Base-by-base conservation (phyloP, 148 eudicot species). In the Vaccinium vitisidaea region DNA sequence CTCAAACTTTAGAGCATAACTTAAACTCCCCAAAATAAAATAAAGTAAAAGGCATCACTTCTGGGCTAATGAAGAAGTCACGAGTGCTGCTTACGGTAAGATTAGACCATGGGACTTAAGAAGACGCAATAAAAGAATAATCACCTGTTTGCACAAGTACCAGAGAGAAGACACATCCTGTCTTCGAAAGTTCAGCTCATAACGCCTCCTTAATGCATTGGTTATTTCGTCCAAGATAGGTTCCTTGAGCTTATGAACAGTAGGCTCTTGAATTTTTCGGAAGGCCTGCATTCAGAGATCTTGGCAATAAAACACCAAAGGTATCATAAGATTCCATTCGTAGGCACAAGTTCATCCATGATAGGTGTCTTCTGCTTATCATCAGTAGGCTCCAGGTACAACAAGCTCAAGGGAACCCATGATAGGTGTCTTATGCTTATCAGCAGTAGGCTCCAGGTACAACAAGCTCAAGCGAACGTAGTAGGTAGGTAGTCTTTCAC, bases 131-230 rank as follows among this genome's bases (percentile, higher is more conserved):
- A n/a, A 67, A 59, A 16, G 32, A 75, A 75, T 10, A 49, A 81
- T 49, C 27, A 97, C 99, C 99, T 97, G 98, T 85, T 94, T 97
- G 93, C 99, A 97, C 78, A 95, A 84, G 89, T 93, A 93, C 99
- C 99, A 97, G 67, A 97, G 93, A 85, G 98, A 93, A 80, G 98
- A 95, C 58, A 87, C 86, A 90, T 93, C 96, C 82, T 88, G 87
- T 84, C 89, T 80, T 36, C 94, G 94, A 87, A 97, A 97, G 82
- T 93, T 95, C 55, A 95, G 93, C 82, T 88, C 94, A 87, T 92
- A 92, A 25, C 98, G 98, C 76, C 36, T 83, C 69, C 88, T 90
- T 81, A 97, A 84, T 32, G 90, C 86, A 77, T 84, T 53, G 21
- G 94, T 85, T 80, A 97, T 90, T 82, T 95, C 94, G 83, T 93